Evolutionary conservation across 2,329 filamentous ascomycete species (phyloP), one percentile per base, ranked within the genome.

Genomic region (Colletotrichum eleusines): DNA sequence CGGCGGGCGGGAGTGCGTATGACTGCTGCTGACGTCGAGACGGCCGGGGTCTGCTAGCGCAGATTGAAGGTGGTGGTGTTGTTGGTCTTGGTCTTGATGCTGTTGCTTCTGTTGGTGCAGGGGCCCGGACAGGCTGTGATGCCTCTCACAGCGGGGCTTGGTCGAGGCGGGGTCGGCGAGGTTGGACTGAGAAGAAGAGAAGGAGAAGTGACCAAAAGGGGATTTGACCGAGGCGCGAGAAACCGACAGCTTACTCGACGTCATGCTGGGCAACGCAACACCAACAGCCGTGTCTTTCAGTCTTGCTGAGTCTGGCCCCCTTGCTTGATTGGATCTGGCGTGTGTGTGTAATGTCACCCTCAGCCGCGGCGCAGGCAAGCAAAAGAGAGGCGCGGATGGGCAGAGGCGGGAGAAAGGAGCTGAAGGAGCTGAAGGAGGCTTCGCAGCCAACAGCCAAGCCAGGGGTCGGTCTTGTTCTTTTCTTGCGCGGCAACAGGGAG

Each of bases 201-300:
- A 78, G 73, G 73, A 72, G 46, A 81, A 80, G 73, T 79, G 72
- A 69, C 79, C 79, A 74, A 79, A 77, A 74, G 79, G 77, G 73
- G 83, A 76, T 64, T 79, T 75, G 44, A 71, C 55, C 69, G 78
- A 77, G 63, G 79, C 78, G 77, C 80, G 78, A 75, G 80, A 73
- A 55, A 69, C 66, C 61, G 72, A 72, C 54, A 73, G 84, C 82
- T 84, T 85, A 82, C 81, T 81, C 76, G 83, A 83, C 78, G 82
- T 80, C 82, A 84, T 84, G 75, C 75, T 81, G 80, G 79, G 79
- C 76, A 78, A 77, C 66, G 79, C 76, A 77, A 77, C 63, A 72
- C 54, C 20, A 60, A 54, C n/a, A 59, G 55, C 44, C 65, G 69
- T n/a, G n/a, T 69, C 66, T 72, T 71, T 63, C 58, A 57, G 68